Conservation (phyloP, 2,329 filamentous ascomycete species). For the Aspergillus versicolor region DNA sequence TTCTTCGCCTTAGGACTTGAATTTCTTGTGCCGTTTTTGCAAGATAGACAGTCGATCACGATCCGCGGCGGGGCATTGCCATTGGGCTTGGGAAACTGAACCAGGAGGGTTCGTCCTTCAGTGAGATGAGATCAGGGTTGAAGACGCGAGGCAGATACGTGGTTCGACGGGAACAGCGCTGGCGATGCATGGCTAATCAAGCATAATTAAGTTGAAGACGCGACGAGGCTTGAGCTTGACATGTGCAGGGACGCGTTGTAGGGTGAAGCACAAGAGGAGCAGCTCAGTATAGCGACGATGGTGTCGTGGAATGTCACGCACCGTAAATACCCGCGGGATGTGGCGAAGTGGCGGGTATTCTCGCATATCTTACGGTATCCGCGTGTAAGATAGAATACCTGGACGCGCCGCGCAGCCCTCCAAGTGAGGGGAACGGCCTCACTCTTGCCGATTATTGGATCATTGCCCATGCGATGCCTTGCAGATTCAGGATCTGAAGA, state of each 20-base stretch:
- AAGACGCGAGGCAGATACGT: constrained; percentile 1
- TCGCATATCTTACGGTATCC: background rate
- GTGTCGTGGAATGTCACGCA: constrained; percentile 4
- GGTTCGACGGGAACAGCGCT: constrained; percentile 3
- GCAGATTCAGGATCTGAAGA: constrained; percentile 5
- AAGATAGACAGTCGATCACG: background rate
- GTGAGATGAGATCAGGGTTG: background rate
- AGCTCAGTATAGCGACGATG: background rate
- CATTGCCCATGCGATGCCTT: constrained; percentile 8
- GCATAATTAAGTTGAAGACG: constrained; percentile 7
- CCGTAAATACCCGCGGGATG: background rate
- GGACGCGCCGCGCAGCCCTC: background rate
- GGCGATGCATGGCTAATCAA: background rate
- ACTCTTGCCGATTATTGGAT: constrained; percentile 7
- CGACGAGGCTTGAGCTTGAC: constrained; percentile 4
- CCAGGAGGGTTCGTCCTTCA: background rate
- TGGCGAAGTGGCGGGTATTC: background rate
- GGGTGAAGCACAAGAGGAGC: constrained; percentile 10
- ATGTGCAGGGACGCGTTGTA: constrained; percentile 21
- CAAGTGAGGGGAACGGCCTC: constrained; percentile 13
- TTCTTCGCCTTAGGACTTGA: no score
- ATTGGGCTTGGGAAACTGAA: background rate
- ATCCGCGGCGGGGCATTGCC: background rate
- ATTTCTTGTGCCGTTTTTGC: background rate
- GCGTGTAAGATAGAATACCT: background rate